A percentile compares a stretch with the other conserved stretches of the same genome.
These are phyloP conservation scores for Byssoonygena ceratinophila DNA, from an alignment of 2,329 filamentous ascomycete genomes.

Conservation along the genomic window DNA sequence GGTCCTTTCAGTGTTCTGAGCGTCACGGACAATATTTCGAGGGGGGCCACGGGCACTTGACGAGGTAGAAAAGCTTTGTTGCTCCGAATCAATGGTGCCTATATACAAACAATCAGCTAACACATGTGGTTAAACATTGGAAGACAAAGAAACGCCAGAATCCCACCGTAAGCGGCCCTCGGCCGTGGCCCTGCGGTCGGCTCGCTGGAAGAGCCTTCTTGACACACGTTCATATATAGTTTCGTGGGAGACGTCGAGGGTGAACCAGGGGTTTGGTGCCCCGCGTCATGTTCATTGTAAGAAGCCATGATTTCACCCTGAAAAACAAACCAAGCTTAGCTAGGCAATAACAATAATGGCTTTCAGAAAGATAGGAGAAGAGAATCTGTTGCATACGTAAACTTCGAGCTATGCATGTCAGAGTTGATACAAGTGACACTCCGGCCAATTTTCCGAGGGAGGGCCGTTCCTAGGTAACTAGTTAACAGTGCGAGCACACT, in stretches of 20 bases:
- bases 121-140: not conserved
- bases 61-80: not conserved
- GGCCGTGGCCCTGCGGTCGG: not conserved
- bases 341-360: not conserved
- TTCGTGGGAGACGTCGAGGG: constrained; percentile 10
- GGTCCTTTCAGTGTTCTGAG: constrained; percentile 35
- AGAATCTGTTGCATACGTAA: not conserved
- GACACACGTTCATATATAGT: constrained; percentile 1
- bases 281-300: constrained; percentile 5
- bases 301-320: constrained; percentile 13
- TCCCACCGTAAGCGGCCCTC: constrained; percentile 9
- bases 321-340: not conserved
- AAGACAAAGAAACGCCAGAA: not conserved
- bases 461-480: no score
- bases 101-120: constrained; percentile 4
- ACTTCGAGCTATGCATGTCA: constrained; percentile 7
- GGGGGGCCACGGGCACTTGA: constrained; percentile 23
- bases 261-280: constrained; percentile 1
- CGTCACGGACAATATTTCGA: constrained; percentile 37
- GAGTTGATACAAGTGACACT: not conserved
- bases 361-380: not conserved
- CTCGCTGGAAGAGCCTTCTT: constrained; percentile 4
- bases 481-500: not conserved
- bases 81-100: constrained; percentile 6
- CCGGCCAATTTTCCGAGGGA: not conserved